Evolutionary conservation across 1,139 yeast species (phyloP), one percentile per base, ranked within the genome.

Genomic region (Candida glucosophila): DNA sequence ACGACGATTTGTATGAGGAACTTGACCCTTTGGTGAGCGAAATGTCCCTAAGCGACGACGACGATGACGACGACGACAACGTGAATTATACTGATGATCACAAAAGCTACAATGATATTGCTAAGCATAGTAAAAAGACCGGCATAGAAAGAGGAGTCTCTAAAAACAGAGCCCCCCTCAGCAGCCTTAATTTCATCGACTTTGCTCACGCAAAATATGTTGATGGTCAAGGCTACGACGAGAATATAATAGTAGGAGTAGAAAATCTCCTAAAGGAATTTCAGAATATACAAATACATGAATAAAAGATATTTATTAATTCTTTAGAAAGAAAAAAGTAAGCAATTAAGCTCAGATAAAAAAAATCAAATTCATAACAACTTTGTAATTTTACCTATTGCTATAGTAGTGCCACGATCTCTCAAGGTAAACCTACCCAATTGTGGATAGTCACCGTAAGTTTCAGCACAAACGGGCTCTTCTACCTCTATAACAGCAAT

Each of bases 391-490:
- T 88, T 88, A 60, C 99, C 99, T 58, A 90, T 92, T 39, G 98
- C 99, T 58, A 90, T 86, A 29, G 98, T 90, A 37, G 77, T 76
- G 52, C 98, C 98, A 64, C 90, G 97, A 58, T 90, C 98, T 69
- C 99, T 85, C 56, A 90, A 73, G 20, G 98, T 90, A 55, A 90
- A 90, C 59, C 99, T 79, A 52, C 98, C 99, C 47, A 90, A 72
- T 61, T 90, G 97, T 40, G 90, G 96, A 52, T 86, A 82, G 49
- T 83, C 93, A 38, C 68, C 77, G 53, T 80, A 90, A 27, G 93
- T 79, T 63, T 90, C 99, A 29, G 90, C 80, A 67, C 97, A 90
- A 20, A 90, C 82, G 14, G 94, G 85, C 43, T 77, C 88, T 27
- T 74, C 67, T 12, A 85, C 69, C 58, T 88, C 96, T 47, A 90